These are phyloP conservation scores for Favolaschia claudopus DNA, from an alignment of 768 basidiomycete species.

Conservation along the genomic window DNA sequence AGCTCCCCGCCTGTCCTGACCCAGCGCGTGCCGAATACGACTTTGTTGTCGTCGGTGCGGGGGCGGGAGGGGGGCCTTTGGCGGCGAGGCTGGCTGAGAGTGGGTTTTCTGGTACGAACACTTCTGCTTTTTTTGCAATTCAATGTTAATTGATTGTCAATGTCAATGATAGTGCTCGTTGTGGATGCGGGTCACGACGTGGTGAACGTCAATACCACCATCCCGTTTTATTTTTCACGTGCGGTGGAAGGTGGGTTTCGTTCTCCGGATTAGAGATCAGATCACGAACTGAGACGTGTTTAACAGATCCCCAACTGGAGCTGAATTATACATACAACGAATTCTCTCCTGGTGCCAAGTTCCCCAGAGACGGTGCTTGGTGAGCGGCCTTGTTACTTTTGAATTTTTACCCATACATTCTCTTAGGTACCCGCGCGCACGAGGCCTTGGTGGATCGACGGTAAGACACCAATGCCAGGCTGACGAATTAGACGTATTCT, in stretches of 20 bases:
- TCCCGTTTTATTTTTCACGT: slow-evolving; percentile 34
- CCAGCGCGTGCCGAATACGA: no score
- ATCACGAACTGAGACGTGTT: not conserved
- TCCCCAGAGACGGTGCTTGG: slow-evolving; percentile 34
- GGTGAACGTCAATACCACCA: slow-evolving; percentile 35
- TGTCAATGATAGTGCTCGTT: slow-evolving; percentile 32
- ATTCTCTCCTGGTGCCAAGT: slow-evolving; percentile 35
- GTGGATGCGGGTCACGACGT: slow-evolving; percentile 39
- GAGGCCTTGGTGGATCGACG: slow-evolving; percentile 40
- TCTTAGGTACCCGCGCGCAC: slow-evolving; percentile 40
- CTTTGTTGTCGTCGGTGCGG: slow-evolving; percentile 34
- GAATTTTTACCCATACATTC: no score
- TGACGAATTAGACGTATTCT: no score
- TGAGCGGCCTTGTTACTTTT: not conserved
- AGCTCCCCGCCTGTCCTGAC: no score
- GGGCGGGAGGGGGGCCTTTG: no score
- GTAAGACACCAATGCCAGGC: slow-evolving; percentile 28
- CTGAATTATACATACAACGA: slow-evolving; percentile 39
- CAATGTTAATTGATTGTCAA: no score
- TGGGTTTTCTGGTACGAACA: slow-evolving; percentile 30
- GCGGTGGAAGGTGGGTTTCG: slow-evolving; percentile 36
- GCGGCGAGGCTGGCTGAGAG: slow-evolving; percentile 30
- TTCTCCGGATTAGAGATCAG: not conserved
- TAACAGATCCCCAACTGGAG: slow-evolving; percentile 33
- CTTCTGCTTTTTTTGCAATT: no score